Base-by-base conservation (phyloP, 2,329 filamentous ascomycete species). In the Boeremia lycopersici region DNA sequence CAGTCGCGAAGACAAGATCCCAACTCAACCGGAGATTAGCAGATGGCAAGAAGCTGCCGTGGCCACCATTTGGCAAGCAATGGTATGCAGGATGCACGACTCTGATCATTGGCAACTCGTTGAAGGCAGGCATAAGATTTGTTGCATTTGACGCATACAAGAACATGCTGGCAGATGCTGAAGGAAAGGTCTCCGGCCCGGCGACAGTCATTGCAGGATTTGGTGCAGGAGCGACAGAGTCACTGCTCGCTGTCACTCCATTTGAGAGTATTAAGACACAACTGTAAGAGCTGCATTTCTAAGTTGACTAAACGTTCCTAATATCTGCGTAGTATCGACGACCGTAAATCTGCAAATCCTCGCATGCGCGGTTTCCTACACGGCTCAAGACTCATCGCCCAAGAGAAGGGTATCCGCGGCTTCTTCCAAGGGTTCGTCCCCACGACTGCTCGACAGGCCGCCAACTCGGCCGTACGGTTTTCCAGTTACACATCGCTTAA, bases 11-110 rank as follows among this genome's bases (percentile, higher is more conserved):
- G 81, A 98, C 95, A 48, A 84, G 95, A 65, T 90, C 90, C 51
- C 95, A 98, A 77, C 87, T 99, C 70, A 99, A 99, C 76, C 86
- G 89, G 64, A 86, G 88, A 66, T 82, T 98, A 69, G 82, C 89
- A 43, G 87, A 89, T 50, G 89, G 88, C 41, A 82, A 96, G 81
- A 97, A 96, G 80, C 84, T 97, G 28, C 92, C 93, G 48, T 97
- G 91, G 90, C 95, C 95, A 38, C 90, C 91, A 10, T 98, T 98
- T 70, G 95, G 95, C 43, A 82, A 79, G 66, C 91, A 96, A 76
- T 99, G 95, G 95, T 99, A 99, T 76, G 93, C 95, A 11, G 95
- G 95, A 33, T 99, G 95, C 79, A 98, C 95, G 41, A 98, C 95
- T 26, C 79, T 97, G 73, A 96, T 99, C 56, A 91, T 98, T 64